Percentiles rank a stretch among this genome's conserved stretches.
Evolutionary conservation across 257 asterid species (phyloP).

Genomic region (Solanum chilense): DNA sequence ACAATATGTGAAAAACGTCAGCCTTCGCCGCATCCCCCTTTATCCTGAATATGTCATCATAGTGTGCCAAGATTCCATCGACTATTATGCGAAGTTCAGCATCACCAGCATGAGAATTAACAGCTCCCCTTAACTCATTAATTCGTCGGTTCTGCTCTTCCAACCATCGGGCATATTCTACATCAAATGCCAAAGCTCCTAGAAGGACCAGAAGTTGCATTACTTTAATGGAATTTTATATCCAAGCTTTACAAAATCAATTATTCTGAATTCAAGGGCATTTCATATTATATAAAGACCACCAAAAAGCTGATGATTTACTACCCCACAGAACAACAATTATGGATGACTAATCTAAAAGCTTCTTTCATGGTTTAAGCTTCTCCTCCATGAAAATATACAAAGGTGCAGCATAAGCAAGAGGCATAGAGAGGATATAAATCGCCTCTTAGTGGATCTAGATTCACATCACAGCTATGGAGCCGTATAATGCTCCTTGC

Average conservation of each 20-base stretch:
- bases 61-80: slow-evolving; percentile 77
- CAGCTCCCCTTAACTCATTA: slow-evolving; percentile 91
- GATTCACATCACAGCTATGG: not conserved
- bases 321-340: not conserved
- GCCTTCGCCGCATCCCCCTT: slow-evolving; percentile 92
- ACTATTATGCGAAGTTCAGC: slow-evolving; percentile 89
- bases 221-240: not conserved
- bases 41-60: slow-evolving; percentile 82
- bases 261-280: not conserved
- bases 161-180: slow-evolving; percentile 94
- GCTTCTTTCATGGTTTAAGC: not conserved
- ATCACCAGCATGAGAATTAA: slow-evolving; percentile 89
- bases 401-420: not conserved
- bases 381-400: not conserved
- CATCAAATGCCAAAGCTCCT: slow-evolving; percentile 98
- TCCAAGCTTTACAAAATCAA: not conserved
- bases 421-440: not conserved
- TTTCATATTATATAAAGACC: not conserved
- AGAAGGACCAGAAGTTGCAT: slow-evolving; percentile 5
- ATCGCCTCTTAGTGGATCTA: not conserved
- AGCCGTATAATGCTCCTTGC: not conserved
- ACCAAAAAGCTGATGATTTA: not conserved
- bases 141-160: slow-evolving; percentile 87
- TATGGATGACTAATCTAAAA: not conserved
- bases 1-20: slow-evolving; percentile 86